phyloP scores from a whole-genome alignment of 2,329 filamentous ascomycete genomes.

The Aspergillus vadensis region DNA sequence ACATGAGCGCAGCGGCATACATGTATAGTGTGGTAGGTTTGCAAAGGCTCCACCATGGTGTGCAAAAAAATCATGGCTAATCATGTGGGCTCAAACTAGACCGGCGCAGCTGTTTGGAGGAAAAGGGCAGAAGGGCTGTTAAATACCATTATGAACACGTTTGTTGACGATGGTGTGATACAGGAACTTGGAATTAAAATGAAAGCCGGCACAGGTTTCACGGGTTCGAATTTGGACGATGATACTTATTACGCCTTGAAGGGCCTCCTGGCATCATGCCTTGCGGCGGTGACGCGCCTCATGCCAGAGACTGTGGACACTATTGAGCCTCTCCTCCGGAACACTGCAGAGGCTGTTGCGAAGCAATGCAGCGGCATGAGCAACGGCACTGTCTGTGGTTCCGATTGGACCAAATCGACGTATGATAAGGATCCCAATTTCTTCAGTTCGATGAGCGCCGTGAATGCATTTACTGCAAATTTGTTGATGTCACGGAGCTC shows the following conservation, averaged over 20 bases:
- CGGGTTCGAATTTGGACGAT: not conserved
- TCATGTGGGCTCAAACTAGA: not conserved
- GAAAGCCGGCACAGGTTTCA: not conserved
- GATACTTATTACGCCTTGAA: not conserved
- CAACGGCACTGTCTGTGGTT: constrained; percentile 1
- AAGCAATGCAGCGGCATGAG: not conserved
- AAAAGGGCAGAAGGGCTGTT: not conserved
- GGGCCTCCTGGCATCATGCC: not conserved
- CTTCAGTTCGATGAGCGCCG: not conserved
- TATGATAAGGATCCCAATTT: not conserved
- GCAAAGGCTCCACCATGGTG: not conserved
- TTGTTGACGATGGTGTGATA: not conserved
- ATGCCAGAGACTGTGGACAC: not conserved
- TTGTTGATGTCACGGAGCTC: not conserved
- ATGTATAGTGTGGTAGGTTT: not conserved
- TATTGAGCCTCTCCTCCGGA: not conserved
- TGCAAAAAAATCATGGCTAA: not conserved
- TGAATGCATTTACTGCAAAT: not conserved
- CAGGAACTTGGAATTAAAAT: not conserved
- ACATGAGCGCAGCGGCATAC: not conserved
- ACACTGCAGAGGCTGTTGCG: not conserved
- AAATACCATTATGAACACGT: not conserved
- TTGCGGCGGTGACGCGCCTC: not conserved
- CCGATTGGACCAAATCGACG: not conserved
- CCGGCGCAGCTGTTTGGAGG: not conserved